Conservation (phyloP, 495 filamentous ascomycete species). For the Penicillium maclennaniae region DNA sequence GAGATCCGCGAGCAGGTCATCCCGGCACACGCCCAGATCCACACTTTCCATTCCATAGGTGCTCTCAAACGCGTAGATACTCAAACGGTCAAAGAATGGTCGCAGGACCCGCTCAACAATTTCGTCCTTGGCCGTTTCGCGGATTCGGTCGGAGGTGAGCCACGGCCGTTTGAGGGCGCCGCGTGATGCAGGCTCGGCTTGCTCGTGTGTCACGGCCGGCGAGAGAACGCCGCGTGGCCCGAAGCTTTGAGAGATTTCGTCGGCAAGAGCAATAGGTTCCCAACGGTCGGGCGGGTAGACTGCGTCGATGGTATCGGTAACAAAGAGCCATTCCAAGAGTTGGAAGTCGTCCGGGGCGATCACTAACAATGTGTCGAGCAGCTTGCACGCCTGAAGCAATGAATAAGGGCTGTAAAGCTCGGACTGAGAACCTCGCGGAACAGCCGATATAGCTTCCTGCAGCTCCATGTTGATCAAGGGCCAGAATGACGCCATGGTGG, state of each 20-base stretch:
- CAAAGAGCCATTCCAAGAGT: conserved; percentile 91
- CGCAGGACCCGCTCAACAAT: conserved; percentile 69
- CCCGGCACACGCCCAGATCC: conserved; percentile 65
- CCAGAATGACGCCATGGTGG: conserved; percentile 82
- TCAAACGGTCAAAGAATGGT: conserved; percentile 87
- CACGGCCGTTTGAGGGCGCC: conserved; percentile 35
- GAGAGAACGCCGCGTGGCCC: conserved; percentile 46
- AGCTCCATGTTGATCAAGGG: conserved; percentile 85
- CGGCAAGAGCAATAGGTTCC: conserved; percentile 72
- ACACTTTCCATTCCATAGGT: conserved; percentile 78
- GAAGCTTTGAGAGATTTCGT: conserved; percentile 79
- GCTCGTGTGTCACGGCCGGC: conserved; percentile 28
- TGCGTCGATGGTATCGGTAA: conserved; percentile 94
- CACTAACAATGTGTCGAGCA: conserved; percentile 81
- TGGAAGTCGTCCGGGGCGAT: conserved; percentile 93
- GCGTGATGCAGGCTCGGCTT: conserved; percentile 29
- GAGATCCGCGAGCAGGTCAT: conserved; percentile 70
- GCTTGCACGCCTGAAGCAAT: conserved; percentile 85
- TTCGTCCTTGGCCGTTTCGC: conserved; percentile 59
- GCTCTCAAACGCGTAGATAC: conserved; percentile 86
- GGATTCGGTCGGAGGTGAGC: conserved; percentile 42
- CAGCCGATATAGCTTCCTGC: conserved; percentile 72
- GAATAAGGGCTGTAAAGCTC: conserved; percentile 72
- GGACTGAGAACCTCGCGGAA: conserved; percentile 65
- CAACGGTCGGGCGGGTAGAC: conserved; percentile 78